Evolutionary conservation across 164 flowering plant species (phyloP).

Genomic region (Vitis cinerea): DNA sequence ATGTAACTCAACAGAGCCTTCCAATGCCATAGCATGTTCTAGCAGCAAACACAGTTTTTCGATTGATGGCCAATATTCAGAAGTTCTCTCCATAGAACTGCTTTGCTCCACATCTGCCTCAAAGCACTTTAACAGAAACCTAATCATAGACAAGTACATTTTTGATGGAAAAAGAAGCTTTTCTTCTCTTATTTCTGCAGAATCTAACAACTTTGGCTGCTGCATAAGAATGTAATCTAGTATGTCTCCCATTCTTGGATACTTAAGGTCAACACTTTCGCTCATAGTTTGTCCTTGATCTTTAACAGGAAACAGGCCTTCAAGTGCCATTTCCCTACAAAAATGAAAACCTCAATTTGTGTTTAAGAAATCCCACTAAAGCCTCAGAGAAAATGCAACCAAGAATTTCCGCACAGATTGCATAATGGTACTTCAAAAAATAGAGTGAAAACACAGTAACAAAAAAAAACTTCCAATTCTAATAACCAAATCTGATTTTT

Average conservation of each 20-base stretch:
- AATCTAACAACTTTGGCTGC: constrained; percentile 67
- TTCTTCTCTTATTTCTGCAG: constrained; percentile 52
- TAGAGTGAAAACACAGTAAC: too few species aligned
- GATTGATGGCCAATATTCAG: constrained; percentile 50
- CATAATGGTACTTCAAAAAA: too few species aligned
- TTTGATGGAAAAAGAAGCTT: constrained; percentile 80
- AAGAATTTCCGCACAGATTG: too few species aligned
- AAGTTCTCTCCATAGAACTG: constrained; percentile 22
- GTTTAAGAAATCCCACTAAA: too few species aligned
- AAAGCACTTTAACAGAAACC: constrained; percentile 76
- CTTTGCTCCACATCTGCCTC: constrained; percentile 50
- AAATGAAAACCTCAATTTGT: background rate
- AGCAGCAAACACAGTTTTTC: constrained; percentile 62
- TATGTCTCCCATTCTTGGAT: constrained; percentile 70
- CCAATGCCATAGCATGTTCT: constrained; percentile 92
- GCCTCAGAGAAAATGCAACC: background rate
- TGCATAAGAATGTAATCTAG: constrained; percentile 66
- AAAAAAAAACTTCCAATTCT: too few species aligned
- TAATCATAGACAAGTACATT: constrained; percentile 75
- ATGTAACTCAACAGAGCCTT: constrained; percentile 94
- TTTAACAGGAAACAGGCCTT: constrained; percentile 72
- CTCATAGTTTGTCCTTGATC: constrained; percentile 29
- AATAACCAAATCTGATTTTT: too few species aligned
- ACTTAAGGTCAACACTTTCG: constrained; percentile 36
- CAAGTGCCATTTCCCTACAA: constrained; percentile 88